Percentiles rank a stretch among this genome's conserved stretches.
Conservation (phyloP, 1,284 basidiomycete species). For the Cryptococcus amylolentus region DNA sequence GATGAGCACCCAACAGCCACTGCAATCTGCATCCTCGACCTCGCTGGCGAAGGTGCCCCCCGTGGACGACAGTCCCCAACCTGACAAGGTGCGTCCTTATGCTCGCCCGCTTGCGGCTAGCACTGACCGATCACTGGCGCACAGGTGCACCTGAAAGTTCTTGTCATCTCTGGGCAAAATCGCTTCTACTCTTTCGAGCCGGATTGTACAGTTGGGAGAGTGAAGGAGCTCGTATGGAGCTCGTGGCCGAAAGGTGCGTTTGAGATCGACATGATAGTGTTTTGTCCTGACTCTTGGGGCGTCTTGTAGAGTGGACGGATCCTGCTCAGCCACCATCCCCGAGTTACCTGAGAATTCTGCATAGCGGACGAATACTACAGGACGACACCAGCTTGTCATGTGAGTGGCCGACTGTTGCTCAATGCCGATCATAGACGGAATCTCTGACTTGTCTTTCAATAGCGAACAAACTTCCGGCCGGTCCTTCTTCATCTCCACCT, state of each 20-base stretch:
- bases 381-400: slow-evolving; percentile 73
- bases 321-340: slow-evolving; percentile 66
- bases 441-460: background rate
- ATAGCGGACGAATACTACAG: slow-evolving; percentile 76
- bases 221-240: slow-evolving; percentile 81
- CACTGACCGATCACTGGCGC: too few species aligned
- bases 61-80: too few species aligned
- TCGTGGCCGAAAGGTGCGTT: slow-evolving; percentile 70
- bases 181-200: slow-evolving; percentile 74
- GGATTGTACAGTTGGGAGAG: slow-evolving; percentile 68
- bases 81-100: too few species aligned
- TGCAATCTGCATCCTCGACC: too few species aligned
- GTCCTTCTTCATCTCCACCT: slow-evolving; percentile 46
- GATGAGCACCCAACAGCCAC: too few species aligned
- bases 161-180: slow-evolving; percentile 69
- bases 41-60: too few species aligned
- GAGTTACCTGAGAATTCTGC: slow-evolving; percentile 69
- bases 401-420: slow-evolving; percentile 49
- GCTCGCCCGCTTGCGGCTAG: background rate
- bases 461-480: slow-evolving; percentile 42
- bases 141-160: slow-evolving; percentile 67
- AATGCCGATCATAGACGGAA: too few species aligned
- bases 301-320: slow-evolving; percentile 67
- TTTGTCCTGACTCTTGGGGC: background rate
- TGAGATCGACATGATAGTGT: background rate